phyloP scores from a whole-genome alignment of 345 rosid genomes.

The Draba incana region DNA sequence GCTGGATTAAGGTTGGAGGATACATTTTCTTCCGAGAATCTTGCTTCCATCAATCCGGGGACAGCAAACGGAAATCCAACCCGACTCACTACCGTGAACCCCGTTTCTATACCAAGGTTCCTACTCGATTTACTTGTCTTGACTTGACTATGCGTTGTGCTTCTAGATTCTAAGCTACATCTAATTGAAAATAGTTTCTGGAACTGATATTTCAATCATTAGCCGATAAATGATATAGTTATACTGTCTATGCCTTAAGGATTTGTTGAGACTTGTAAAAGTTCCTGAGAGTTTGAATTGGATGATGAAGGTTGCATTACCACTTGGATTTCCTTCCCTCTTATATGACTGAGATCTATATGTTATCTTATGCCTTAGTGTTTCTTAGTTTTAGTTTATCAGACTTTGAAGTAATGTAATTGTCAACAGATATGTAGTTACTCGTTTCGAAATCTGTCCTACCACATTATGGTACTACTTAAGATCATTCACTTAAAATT shows the following conservation, averaged over 20 bases:
- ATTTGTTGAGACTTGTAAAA: not conserved
- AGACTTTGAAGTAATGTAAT: conserved; percentile 2
- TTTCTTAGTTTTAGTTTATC: conserved; percentile 11
- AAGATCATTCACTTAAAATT: not conserved
- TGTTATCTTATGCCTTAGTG: conserved; percentile 16
- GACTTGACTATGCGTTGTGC: no score
- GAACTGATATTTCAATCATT: not conserved
- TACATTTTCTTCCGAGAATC: conserved; percentile 94
- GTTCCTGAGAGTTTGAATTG: not conserved
- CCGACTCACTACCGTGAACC: conserved; percentile 99
- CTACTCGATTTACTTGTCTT: conserved; percentile 16
- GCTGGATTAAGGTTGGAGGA: conserved; percentile 91
- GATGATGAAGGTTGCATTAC: not conserved
- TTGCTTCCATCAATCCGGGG: conserved; percentile 98
- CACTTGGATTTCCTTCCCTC: not conserved
- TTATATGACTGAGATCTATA: conserved; percentile 4
- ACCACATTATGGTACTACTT: conserved; percentile 1
- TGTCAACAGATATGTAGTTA: conserved; percentile 1
- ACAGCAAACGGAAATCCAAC: conserved; percentile 71
- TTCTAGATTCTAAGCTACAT: no score
- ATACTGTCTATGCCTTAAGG: conserved; percentile 6
- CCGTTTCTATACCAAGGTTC: conserved; percentile 85
- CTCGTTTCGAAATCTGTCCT: not conserved
- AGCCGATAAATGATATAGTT: not conserved
- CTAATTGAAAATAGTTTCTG: no score